Percentiles rank a stretch among this genome's conserved stretches.
These are phyloP conservation scores for Antarctomyces pellizariae DNA, from an alignment of 495 filamentous ascomycete genomes.

Conservation along the genomic window DNA sequence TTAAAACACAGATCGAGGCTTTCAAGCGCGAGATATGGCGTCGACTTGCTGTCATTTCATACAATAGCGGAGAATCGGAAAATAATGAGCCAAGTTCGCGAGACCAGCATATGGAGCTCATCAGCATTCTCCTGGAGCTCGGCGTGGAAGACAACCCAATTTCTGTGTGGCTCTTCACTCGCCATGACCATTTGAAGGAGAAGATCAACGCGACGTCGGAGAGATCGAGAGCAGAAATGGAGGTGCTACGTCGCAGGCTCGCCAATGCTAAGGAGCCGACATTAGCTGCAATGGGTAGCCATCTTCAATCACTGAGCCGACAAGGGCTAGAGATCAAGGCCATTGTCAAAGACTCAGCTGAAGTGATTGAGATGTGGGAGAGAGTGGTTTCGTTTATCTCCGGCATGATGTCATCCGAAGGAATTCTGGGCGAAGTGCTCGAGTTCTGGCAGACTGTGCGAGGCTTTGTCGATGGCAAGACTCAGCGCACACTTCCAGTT, in stretches of 20 bases:
- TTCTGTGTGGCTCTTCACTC: slow-evolving; percentile 78
- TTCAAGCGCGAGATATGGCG: slow-evolving; percentile 84
- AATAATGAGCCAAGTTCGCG: slow-evolving; percentile 22
- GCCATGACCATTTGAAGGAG: slow-evolving; percentile 67
- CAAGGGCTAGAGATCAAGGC: slow-evolving; percentile 30
- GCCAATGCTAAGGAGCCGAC: slow-evolving; percentile 45
- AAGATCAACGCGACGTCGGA: slow-evolving; percentile 62
- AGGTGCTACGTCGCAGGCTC: slow-evolving; percentile 63
- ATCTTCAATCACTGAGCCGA: slow-evolving; percentile 45
- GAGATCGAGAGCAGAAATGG: slow-evolving; percentile 68
- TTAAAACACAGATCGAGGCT: slow-evolving; percentile 54
- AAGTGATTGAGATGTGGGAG: slow-evolving; percentile 79
- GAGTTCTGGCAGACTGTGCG: slow-evolving; percentile 88
- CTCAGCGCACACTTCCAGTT: slow-evolving; percentile 54
- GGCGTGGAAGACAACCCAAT: slow-evolving; percentile 92
- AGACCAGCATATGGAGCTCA: slow-evolving; percentile 77
- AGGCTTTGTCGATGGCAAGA: slow-evolving; percentile 71
- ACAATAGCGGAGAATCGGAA: slow-evolving; percentile 19
- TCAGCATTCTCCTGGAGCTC: slow-evolving; percentile 65
- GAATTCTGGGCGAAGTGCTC: slow-evolving; percentile 68
- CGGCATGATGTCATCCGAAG: slow-evolving; percentile 45
- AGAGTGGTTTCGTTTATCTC: slow-evolving; percentile 48
- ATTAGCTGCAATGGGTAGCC: slow-evolving; percentile 39
- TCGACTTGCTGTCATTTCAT: slow-evolving; percentile 35
- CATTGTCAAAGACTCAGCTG: slow-evolving; percentile 40